Percentiles rank a stretch among this genome's conserved stretches.
phyloP scores from a whole-genome alignment of 2,329 filamentous ascomycete genomes.

The Atkinsonella hypoxylon region DNA sequence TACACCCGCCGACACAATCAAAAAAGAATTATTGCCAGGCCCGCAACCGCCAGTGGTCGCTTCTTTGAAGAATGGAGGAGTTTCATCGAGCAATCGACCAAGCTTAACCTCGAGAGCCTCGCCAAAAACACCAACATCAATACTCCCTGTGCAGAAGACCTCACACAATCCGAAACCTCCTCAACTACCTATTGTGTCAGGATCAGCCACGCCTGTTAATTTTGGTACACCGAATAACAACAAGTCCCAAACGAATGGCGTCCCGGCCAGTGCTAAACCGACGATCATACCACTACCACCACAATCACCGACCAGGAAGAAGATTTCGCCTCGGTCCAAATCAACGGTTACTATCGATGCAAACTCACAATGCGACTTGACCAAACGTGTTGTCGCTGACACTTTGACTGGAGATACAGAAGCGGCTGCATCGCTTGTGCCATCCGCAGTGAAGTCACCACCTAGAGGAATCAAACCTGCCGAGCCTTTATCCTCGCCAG shows the following conservation, averaged over 20 bases:
- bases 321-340: not conserved
- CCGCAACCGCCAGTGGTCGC: constrained; percentile 8
- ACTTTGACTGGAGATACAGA: not conserved
- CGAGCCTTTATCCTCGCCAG: constrained; percentile 41
- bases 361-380: not conserved
- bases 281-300: not conserved
- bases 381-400: not conserved
- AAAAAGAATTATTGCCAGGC: constrained; percentile 5
- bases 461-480: constrained; percentile 24
- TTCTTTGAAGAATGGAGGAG: constrained; percentile 6
- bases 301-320: not conserved
- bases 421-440: not conserved
- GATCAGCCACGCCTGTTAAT: not conserved
- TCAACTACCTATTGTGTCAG: not conserved
- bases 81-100: constrained; percentile 7
- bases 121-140: not conserved
- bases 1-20: not conserved
- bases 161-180: not conserved
- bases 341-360: not conserved
- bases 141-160: not conserved
- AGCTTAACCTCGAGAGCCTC: constrained; percentile 7
- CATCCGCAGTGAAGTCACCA: constrained; percentile 21
- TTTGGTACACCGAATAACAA: not conserved
- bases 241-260: not conserved
- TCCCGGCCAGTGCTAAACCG: not conserved